Base-by-base conservation (phyloP, 257 asterid genomes). In the Echium plantagineum region DNA sequence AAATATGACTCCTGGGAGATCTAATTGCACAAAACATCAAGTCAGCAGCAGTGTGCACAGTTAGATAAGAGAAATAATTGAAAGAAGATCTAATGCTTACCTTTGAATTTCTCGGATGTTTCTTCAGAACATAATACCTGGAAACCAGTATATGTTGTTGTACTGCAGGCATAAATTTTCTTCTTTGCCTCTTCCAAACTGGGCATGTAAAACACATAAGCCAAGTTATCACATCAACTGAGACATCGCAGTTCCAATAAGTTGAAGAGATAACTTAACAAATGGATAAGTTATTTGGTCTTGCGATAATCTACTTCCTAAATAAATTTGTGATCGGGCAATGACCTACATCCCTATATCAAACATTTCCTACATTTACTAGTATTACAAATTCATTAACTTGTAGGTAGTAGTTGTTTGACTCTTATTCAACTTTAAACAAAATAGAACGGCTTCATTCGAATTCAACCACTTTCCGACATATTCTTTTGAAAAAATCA, bases 121-220 rank as follows among this genome's bases (percentile, higher is more conserved):
- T 81, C 94, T 80, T 89, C 98, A 0, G 90, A 66, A 68, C 96
- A 85, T 59, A 71, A 73, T 13, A 93, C 95, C 85, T 93, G 97
- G 64, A 93, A 93, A 52, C 98, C 98, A 26, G 75, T 69, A 72
- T 89, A 93, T 15, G 89, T 85, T 1, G 98, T 84, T 7, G 97
- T 93, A 67, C 98, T 86, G 42, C 85, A 78, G 26, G 98, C 94
- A 77, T 93, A 93, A 56, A 93, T 81, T 72, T 63, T 93, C 85
- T 89, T 86, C 80, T 86, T 93, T 54, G 98, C 97, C 81, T 89
- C 97, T 66, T 93, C 97, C 67, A 84, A 84, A 52, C 98, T 88
- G 85, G 55, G 74, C 63, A 42, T 10, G 17, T 21, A 65, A 55
- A 66, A 69, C 32, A 52, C 19, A 35, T 47, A 35, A 21, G 22